Evolutionary conservation across 768 basidiomycete species (phyloP), one percentile per base, ranked within the genome.

Genomic region (Mycena amicta): DNA sequence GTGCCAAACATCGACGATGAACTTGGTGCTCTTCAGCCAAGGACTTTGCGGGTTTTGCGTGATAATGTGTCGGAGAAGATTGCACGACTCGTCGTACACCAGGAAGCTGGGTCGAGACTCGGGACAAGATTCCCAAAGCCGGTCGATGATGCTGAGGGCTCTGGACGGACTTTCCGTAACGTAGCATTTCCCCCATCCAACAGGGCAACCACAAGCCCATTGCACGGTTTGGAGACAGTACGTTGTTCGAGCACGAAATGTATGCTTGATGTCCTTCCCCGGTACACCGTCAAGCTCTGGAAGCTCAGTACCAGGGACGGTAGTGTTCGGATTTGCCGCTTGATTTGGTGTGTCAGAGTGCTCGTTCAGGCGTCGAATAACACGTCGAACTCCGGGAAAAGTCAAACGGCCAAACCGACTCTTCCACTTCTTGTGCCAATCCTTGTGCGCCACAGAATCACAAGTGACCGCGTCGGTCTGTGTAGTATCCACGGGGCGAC

Each of bases 361-460:
- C 8, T 45, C 22, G 13, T 49, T n/a, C 11, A 26, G 25, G 4
- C 26, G 47, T 12, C 69, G 51, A 15, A 70, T 67, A 31, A 69
- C 69, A 20, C 68, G 62, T 33, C 62, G 65, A 33, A 71, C 68
- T 25, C 70, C 69, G 15, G 66, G 66, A 60, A 63, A 70, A 0
- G 66, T 63, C 2, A 68, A 47, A 13, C 68, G 52, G 12, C 28
- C 29, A 55, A 71, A 71, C 3, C 67, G 59, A 15, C 52, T 26
- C 5, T 27, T n/a, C 28, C 60, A 69, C 11, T 52, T 20, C 4
- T 25, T 4, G 40, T 68, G 52, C 68, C 68, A 70, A 6, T 45
- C 25, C 26, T 49, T 33, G 49, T 72, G 71, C 1, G 53, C 52
- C 8, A 46, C 26, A 20, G 39, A 11, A 52, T 63, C 59, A 39